Base-by-base conservation (phyloP, 805 yeast genomes). In the Candida succiphila region DNA sequence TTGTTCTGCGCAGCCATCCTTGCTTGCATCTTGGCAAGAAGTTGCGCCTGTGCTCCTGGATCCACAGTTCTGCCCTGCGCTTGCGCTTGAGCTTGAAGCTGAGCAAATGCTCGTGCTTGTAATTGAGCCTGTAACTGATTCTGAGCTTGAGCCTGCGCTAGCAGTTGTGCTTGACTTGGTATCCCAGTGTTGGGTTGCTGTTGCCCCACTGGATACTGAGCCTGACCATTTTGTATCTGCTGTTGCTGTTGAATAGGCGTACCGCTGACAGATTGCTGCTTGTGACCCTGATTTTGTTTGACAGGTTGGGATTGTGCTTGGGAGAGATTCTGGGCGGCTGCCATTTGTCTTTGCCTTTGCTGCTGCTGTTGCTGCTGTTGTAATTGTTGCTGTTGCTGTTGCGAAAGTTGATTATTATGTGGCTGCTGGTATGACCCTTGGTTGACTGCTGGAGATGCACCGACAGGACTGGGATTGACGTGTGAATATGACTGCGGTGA, bases 331-430 rank as follows among this genome's bases (percentile, higher is more conserved):
- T 30, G 14, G 7, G 34, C 31, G 8, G 29, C 27, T 15, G 30
- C 27, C 30, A 25, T 22, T 30, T 30, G 30, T 8, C 29, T 22
- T 17, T 26, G 25, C 2, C 28, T 31, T 17, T 27, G 31, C 15
- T 27, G 30, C 10, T 19, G 18, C n/a, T 32, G 34, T 7, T n/a
- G n/a, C n/a, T n/a, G n/a, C n/a, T n/a, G n/a, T n/a, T n/a, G n/a
- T n/a, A n/a, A n/a, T n/a, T n/a, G 17, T 19, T 7, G 8, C 33
- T 40, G 45, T 25, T 44, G 45, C 17, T 42, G 39, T 28, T 40
- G 37, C 30, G n/a, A 27, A 14, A 17, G 4, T 30, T 30, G 33
- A 7, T 3, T 14, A 6, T 22, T 18, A 25, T 6, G 29, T 14
- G 9, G 29, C 24, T 17, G 26, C 16, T 23, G 21, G 19, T 28